These are phyloP conservation scores for Mangifera indica DNA, from an alignment of 345 rosid species.

Conservation along the genomic window DNA sequence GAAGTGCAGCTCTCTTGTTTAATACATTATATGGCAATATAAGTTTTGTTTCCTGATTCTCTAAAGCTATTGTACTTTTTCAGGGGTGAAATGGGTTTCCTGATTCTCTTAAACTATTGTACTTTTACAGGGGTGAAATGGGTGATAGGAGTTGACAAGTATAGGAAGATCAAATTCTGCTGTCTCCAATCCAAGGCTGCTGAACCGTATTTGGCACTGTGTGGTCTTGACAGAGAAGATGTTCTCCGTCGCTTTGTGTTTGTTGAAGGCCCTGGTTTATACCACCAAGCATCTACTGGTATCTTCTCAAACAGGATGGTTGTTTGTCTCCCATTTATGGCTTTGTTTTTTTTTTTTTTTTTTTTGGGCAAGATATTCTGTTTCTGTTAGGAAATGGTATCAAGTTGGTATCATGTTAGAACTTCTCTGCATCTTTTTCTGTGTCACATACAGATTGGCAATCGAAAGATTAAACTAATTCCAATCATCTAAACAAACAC, in stretches of 20 bases:
- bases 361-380: neutral
- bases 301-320: constrained; percentile 16
- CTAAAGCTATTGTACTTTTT: neutral
- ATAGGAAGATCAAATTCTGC: constrained; percentile 88
- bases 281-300: constrained; percentile 91
- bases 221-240: constrained; percentile 75
- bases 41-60: neutral
- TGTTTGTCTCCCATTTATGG: neutral
- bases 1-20: neutral
- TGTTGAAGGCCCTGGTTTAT: constrained; percentile 72
- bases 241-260: constrained; percentile 77
- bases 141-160: constrained; percentile 76
- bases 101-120: neutral
- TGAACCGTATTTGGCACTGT: constrained; percentile 67
- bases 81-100: constrained; percentile 88
- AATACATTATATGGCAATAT: neutral
- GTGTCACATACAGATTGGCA: neutral
- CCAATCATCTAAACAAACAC: neutral
- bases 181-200: constrained; percentile 88
- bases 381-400: neutral
- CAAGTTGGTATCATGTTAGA: neutral
- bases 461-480: neutral
- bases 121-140: constrained; percentile 73
- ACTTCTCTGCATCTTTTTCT: neutral
- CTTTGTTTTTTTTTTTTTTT: constrained; percentile 2